Base-by-base conservation (phyloP, 768 basidiomycete species). In the Phanerochaete carnosa region DNA sequence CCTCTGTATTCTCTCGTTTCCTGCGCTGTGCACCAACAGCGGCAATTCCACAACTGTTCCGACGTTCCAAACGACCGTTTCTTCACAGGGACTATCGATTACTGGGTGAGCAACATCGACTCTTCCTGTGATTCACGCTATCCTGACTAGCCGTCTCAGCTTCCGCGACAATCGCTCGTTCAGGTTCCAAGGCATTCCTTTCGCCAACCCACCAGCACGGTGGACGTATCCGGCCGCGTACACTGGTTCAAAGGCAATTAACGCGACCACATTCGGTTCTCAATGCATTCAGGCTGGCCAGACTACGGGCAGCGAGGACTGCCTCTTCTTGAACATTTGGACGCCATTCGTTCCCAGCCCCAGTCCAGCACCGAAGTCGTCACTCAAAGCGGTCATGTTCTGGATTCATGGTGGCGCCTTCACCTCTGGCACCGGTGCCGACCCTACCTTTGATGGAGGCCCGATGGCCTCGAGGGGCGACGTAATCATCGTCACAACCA, bases 401-500 rank as follows among this genome's bases (percentile, higher is more conserved):
- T 81, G 76, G 77, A 82, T 83, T 32, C 79, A 83, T 47, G 80
- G 81, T 2, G 80, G 80, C 2, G 79, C 79, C 12, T 81, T 77
- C 58, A 77, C 75, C 0, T 63, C 72, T 12, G 79, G 79, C 2
- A 72, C 73, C 45, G 76, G 75, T 3, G 73, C 73, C 13, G 76
- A 79, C 60, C 62, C 73, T 0, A 73, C 74, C 2, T 80, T 73
- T 63, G 79, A 79, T 33, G 80, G 81, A 1, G 76, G 79, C 2
- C 79, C 75, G 65, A 53, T 79, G 66, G 78, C 72, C 2, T 79
- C 79, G 60, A 69, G 80, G 15, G 73, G 75, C 9, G 79, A 80
- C 60, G 75, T 78, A 46, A 74, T 79, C 45, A 62, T 74, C 59
- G 69, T 79, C 64, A 72, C 75, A 52, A 71, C 71, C 65, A 69